Conservation (phyloP, 176 grass and related monocot species). For the Leersia perrieri region DNA sequence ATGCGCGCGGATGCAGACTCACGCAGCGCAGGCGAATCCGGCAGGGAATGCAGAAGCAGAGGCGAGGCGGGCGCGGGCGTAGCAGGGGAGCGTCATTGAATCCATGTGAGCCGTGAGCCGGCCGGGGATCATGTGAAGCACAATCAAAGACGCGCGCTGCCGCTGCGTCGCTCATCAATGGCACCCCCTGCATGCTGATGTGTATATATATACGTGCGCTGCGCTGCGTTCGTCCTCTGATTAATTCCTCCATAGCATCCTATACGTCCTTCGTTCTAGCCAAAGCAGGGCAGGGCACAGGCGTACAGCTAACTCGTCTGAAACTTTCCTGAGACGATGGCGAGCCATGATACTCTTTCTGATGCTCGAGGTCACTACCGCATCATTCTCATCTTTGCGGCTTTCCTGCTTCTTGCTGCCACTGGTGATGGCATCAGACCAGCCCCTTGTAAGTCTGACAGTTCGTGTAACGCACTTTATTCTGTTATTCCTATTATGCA, state of each 20-base stretch:
- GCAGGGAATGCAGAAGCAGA: not conserved
- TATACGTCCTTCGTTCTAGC: too few species aligned
- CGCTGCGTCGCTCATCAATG: conserved; percentile 46
- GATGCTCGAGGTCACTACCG: not conserved
- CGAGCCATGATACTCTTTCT: not conserved
- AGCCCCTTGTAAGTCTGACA: conserved; percentile 34
- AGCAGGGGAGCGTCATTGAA: conserved; percentile 39
- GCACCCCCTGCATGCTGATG: too few species aligned
- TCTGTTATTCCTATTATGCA: not conserved
- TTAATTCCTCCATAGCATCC: too few species aligned
- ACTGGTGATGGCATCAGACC: conserved; percentile 36
- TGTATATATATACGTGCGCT: not conserved
- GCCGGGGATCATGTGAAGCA: conserved; percentile 83
- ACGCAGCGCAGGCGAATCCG: too few species aligned
- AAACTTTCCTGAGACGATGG: conserved; percentile 11
- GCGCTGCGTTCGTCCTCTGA: not conserved
- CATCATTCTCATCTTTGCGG: not conserved
- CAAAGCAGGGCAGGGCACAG: too few species aligned
- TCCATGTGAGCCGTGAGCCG: conserved; percentile 65
- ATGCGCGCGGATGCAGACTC: too few species aligned
- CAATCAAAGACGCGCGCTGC: conserved; percentile 55
- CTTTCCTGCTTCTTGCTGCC: conserved; percentile 31
- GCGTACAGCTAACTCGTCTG: not conserved
- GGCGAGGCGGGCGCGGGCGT: too few species aligned
- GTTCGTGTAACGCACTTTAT: not conserved